A percentile compares a stretch with the other conserved stretches of the same genome.
Conservation (phyloP, 768 basidiomycete species). For the Fistulinella prunicolor region DNA sequence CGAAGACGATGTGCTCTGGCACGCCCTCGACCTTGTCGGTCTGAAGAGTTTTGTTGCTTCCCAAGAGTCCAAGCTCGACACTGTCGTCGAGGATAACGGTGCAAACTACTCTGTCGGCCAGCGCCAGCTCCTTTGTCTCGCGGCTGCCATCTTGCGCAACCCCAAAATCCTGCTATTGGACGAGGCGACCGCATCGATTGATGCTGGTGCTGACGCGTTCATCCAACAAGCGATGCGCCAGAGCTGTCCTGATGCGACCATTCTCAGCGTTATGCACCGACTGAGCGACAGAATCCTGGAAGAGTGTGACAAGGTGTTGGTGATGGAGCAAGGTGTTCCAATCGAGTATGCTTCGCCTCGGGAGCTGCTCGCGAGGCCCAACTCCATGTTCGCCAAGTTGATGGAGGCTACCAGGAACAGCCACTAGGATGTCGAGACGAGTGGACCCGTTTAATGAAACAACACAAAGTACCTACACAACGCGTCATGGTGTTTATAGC, state of each 20-base stretch:
- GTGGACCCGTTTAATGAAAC: background rate
- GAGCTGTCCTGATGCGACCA: constrained; percentile 29
- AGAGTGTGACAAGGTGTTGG: constrained; percentile 32
- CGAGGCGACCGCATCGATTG: constrained; percentile 59
- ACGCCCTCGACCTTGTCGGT: constrained; percentile 36
- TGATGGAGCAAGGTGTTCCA: constrained; percentile 38
- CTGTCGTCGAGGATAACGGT: constrained; percentile 71
- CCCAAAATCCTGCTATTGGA: constrained; percentile 31
- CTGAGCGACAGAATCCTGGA: constrained; percentile 26
- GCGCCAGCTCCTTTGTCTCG: constrained; percentile 73
- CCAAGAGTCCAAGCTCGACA: constrained; percentile 77
- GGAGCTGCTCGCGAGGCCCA: constrained; percentile 20
- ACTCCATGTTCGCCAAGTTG: constrained; percentile 28
- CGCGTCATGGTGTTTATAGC: too few species aligned
- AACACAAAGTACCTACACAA: too few species aligned
- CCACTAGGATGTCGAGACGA: background rate
- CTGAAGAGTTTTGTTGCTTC: constrained; percentile 68
- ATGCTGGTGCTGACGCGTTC: constrained; percentile 84
- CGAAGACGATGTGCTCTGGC: constrained; percentile 36
- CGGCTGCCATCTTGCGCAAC: constrained; percentile 30
- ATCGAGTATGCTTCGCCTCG: constrained; percentile 26
- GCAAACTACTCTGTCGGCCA: constrained; percentile 87
- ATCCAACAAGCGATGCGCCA: constrained; percentile 36
- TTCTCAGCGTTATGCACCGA: constrained; percentile 32
- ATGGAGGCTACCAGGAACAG: constrained; percentile 24